Percentiles rank a stretch among this genome's conserved stretches.
These are phyloP conservation scores for Oryza glumipatula DNA, from an alignment of 176 grass and related monocot genomes.

Conservation along the genomic window DNA sequence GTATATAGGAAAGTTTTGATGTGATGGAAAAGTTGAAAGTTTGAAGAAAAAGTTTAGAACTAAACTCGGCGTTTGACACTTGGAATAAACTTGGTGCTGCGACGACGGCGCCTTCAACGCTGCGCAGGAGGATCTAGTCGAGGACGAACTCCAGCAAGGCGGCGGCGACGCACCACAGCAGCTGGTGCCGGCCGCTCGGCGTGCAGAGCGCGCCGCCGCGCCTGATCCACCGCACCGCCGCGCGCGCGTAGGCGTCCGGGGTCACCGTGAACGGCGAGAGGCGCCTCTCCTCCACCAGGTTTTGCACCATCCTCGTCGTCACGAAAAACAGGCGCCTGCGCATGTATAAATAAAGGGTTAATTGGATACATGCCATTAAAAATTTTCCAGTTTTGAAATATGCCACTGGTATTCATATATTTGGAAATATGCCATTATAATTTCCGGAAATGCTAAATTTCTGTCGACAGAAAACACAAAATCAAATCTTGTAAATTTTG, in stretches of 20 bases:
- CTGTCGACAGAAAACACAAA: no score
- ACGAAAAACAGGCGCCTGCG: slow-evolving; percentile 50
- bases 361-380: no score
- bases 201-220: slow-evolving; percentile 37
- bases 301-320: slow-evolving; percentile 45
- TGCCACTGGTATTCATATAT: no score
- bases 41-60: no score
- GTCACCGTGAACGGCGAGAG: slow-evolving; percentile 34
- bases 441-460: no score
- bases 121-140: slow-evolving; percentile 27
- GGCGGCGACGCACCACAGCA: slow-evolving; percentile 43
- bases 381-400: no score
- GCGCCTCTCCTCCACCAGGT: background rate
- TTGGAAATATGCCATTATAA: no score
- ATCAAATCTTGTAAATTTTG: no score
- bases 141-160: slow-evolving; percentile 25
- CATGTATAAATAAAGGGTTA: background rate
- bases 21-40: no score
- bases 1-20: no score
- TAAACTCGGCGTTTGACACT: no score
- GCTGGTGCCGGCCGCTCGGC: slow-evolving; percentile 35
- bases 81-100: no score
- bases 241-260: slow-evolving; percentile 41
- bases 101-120: background rate
- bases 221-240: slow-evolving; percentile 52